Conservation (phyloP, 371 early-diverging fungal genomes). For the Mucor velutinosus region DNA sequence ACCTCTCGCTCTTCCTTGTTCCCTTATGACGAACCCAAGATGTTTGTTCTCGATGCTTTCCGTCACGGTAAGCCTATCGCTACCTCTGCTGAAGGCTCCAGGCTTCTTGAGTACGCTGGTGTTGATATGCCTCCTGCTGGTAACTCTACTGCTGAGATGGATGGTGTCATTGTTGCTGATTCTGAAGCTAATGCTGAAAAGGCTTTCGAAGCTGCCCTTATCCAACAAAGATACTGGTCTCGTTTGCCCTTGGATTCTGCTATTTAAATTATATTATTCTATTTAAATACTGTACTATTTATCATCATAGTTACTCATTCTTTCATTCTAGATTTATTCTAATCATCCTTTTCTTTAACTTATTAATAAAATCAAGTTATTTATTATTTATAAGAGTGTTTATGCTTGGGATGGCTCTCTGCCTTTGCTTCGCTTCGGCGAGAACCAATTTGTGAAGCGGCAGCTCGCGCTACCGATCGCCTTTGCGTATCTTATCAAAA, state of each 20-base stretch:
- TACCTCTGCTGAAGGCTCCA: slow-evolving; percentile 40
- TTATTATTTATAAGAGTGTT: not conserved
- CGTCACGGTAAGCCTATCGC: slow-evolving; percentile 49
- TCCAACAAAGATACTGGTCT: slow-evolving; percentile 42
- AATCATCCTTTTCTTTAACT: not conserved
- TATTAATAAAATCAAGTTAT: not conserved
- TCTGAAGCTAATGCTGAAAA: not conserved
- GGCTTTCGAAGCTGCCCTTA: slow-evolving; percentile 27
- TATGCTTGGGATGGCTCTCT: too few relatives aligned
- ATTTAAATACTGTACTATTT: not conserved
- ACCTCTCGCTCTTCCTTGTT: slow-evolving; percentile 14
- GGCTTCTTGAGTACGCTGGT: slow-evolving; percentile 45
- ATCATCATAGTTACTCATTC: not conserved
- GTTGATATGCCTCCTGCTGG: slow-evolving; percentile 35
- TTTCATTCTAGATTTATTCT: not conserved
- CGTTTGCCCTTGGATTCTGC: slow-evolving; percentile 35
- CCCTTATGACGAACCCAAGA: slow-evolving; percentile 39
- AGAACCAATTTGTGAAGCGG: too few relatives aligned
- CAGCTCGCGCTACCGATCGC: too few relatives aligned
- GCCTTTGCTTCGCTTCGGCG: too few relatives aligned
- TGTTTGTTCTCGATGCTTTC: slow-evolving; percentile 38
- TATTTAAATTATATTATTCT: not conserved
- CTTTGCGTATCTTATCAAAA: too few relatives aligned
- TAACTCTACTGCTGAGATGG: slow-evolving; percentile 40
- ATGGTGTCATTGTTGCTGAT: slow-evolving; percentile 2